phyloP scores from a whole-genome alignment of 208 protist genomes.

The Leishmania amazonensis region DNA sequence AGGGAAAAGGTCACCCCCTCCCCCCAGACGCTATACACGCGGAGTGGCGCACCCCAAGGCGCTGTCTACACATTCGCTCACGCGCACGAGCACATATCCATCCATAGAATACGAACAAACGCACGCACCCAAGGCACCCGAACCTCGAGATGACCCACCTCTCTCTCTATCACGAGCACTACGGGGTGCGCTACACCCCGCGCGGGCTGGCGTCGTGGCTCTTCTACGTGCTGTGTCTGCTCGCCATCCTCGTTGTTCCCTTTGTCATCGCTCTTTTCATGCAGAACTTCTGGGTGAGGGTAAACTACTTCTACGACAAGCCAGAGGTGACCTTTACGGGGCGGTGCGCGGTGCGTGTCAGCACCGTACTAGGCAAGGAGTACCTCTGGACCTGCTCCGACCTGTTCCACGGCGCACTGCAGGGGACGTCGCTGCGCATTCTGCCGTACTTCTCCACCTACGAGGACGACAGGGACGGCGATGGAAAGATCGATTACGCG shows the following conservation, averaged over 20 bases:
- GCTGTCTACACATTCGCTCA: background rate
- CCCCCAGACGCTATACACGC: background rate
- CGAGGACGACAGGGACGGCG: constrained; percentile 48
- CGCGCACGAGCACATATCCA: background rate
- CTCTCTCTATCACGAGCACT: constrained; percentile 72
- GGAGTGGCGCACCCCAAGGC: background rate
- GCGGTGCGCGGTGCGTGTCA: constrained; percentile 59
- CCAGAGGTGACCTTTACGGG: constrained; percentile 61
- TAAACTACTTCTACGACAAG: constrained; percentile 51
- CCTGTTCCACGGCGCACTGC: constrained; percentile 50
- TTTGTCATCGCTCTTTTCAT: constrained; percentile 70
- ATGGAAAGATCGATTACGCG: constrained; percentile 40
- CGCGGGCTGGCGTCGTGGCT: constrained; percentile 59
- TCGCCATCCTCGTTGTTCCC: constrained; percentile 55
- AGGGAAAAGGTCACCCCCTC: background rate
- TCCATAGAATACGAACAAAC: background rate
- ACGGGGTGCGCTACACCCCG: constrained; percentile 69
- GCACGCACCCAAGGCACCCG: background rate
- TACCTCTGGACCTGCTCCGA: constrained; percentile 82
- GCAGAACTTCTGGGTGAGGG: constrained; percentile 79
- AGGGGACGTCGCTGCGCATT: constrained; percentile 37
- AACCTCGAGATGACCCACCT: constrained; percentile 18
- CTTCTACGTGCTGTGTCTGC: constrained; percentile 64
- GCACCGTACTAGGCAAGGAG: constrained; percentile 60
- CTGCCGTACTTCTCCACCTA: constrained; percentile 65